Evolutionary conservation across 495 filamentous ascomycete genomes (phyloP), one percentile per base, ranked within the genome.

Genomic region (Penicillium goetzii): DNA sequence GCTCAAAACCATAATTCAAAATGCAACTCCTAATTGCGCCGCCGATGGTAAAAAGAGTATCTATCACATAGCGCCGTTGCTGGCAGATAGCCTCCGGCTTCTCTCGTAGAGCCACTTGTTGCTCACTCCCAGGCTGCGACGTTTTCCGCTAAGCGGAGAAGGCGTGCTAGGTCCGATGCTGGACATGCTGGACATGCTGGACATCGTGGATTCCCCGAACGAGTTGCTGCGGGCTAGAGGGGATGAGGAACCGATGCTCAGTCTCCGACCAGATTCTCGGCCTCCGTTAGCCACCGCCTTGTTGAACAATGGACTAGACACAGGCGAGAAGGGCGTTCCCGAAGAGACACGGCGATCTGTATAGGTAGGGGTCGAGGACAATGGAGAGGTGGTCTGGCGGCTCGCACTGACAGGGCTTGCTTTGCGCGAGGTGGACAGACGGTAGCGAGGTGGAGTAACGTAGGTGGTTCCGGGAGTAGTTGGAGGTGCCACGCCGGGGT

Each of bases 91-190:
- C 36, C 80, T 68, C 33, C 80, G 68, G 53, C 77, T 79, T 73
- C 88, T 89, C 74, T 99, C 91, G 76, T 96, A 99, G 43, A 97
- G 76, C 94, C 93, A 99, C 77, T 90, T 92, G 74, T 85, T 97
- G 67, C 91, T 97, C 67, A 97, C 71, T 14, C 84, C 83, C 41
- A 97, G 81, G 56, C 84, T 90, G 28, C 85, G 85, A 38, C 89
- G 83, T 76, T 89, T 92, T 25, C 85, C 85, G 2, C 67, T 72
- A 17, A 80, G 70, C 7, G 87, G 83, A 45, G 88, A 92, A 50
- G 87, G 91, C 8, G 88, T 91, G 52, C 84, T 80, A 0, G 86
- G 84, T 9, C 66, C 69, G 25, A 72, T 57, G 69, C 70, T 63
- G 19, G 52, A 55, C 50, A 53, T 53, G 50, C 50, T 32, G 3